Percentiles rank a stretch among this genome's conserved stretches.
phyloP scores from a whole-genome alignment of 2,329 filamentous ascomycete genomes.

The Trichoderma pleuroti region DNA sequence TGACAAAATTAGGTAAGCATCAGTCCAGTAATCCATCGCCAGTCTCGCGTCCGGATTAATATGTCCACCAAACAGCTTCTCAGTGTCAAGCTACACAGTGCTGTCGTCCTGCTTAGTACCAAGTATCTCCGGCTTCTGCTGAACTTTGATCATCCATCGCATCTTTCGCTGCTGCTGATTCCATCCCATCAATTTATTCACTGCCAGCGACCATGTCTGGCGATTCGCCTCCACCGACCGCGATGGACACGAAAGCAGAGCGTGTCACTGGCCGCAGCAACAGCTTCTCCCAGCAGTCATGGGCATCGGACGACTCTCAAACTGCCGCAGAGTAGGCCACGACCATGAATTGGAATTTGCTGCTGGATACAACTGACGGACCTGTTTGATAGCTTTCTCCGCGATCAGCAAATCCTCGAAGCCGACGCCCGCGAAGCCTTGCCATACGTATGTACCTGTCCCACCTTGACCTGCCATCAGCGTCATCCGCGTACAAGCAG shows the following conservation, averaged over 20 bases:
- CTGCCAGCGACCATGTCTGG: constrained; percentile 32
- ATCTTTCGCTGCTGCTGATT: background rate
- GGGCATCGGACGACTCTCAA: constrained; percentile 60
- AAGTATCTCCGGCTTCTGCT: background rate
- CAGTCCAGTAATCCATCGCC: fast-evolving
- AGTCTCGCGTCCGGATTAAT: background rate
- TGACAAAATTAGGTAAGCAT: background rate
- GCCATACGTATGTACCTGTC: constrained; percentile 65
- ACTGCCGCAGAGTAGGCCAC: constrained; percentile 65
- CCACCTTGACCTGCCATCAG: background rate
- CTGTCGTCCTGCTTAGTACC: background rate
- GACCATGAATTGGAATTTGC: background rate
- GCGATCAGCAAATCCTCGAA: constrained; percentile 84
- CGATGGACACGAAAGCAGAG: constrained; percentile 24
- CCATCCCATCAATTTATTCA: background rate
- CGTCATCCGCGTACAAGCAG: constrained; percentile 20
- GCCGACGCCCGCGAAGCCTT: constrained; percentile 92
- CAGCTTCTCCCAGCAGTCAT: constrained; percentile 57
- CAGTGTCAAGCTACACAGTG: background rate
- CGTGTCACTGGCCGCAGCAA: constrained; percentile 43
- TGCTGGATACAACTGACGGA: background rate
- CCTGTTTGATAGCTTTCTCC: constrained; percentile 64
- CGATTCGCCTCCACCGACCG: constrained; percentile 31
- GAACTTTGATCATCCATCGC: background rate
- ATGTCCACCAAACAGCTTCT: background rate